Percentiles rank a stretch among this genome's conserved stretches.
Conservation (phyloP, 1,139 yeast genomes). For the Candida dubliniensis region DNA sequence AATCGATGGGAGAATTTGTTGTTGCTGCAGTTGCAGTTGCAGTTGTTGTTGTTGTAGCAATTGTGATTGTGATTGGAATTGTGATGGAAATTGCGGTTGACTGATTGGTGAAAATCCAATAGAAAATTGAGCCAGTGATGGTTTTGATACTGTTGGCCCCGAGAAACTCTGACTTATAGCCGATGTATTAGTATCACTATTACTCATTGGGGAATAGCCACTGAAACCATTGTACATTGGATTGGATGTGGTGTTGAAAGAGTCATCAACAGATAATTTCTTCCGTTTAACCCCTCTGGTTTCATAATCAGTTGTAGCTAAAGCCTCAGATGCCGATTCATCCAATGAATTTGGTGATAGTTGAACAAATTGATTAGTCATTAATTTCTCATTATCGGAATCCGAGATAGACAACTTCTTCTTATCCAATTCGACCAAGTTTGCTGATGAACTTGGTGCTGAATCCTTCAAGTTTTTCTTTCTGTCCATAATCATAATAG, state of each 20-base stretch:
- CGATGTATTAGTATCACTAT: slow-evolving; percentile 48
- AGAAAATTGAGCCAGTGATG: slow-evolving; percentile 7
- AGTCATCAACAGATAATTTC: slow-evolving; percentile 46
- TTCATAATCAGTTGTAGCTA: slow-evolving; percentile 41
- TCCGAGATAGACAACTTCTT: slow-evolving; percentile 12
- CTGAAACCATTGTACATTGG: slow-evolving; percentile 47
- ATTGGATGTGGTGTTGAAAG: slow-evolving; percentile 36
- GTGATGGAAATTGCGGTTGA: slow-evolving; percentile 12
- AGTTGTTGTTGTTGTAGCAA: slow-evolving; percentile 14
- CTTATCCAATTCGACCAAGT: slow-evolving; percentile 13
- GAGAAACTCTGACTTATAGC: slow-evolving; percentile 20
- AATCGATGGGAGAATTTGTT: slow-evolving; percentile 51
- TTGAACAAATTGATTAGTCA: slow-evolving; percentile 19
- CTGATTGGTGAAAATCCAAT: slow-evolving; percentile 18
- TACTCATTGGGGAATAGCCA: slow-evolving; percentile 47
- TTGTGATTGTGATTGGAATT: slow-evolving; percentile 9
- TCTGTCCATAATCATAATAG: slow-evolving; percentile 90
- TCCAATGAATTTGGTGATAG: slow-evolving; percentile 64
- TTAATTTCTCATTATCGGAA: slow-evolving; percentile 12
- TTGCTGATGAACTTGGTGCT: slow-evolving; percentile 20
- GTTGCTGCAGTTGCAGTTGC: slow-evolving; percentile 13
- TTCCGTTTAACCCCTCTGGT: slow-evolving; percentile 41
- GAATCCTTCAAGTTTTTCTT: slow-evolving; percentile 52
- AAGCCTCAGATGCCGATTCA: slow-evolving; percentile 64
- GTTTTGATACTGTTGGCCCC: slow-evolving; percentile 7